Percentiles rank a stretch among this genome's conserved stretches.
Conservation (phyloP, 169 alveolate genomes). For the Toxoplasma gondii region DNA sequence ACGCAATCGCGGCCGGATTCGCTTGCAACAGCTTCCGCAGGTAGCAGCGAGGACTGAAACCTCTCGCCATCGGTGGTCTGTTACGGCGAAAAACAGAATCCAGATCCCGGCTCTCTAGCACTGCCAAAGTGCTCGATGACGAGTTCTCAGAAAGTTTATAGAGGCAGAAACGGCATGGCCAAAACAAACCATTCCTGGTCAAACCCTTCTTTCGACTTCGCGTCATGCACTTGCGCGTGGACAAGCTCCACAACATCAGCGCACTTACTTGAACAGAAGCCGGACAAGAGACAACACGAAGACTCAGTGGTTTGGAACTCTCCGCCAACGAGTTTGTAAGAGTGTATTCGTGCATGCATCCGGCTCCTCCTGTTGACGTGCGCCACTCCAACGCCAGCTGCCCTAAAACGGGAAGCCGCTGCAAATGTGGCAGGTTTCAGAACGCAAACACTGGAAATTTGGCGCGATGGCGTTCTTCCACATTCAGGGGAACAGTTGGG, state of each 20-base stretch:
- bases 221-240: neutral
- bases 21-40: too few relatives aligned
- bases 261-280: slow-evolving; percentile 60
- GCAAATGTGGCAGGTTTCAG: neutral
- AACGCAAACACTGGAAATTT: neutral
- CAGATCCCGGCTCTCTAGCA: too few relatives aligned
- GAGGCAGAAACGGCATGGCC: too few relatives aligned
- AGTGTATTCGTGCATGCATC: slow-evolving; percentile 42
- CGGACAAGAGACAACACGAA: slow-evolving; percentile 54
- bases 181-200: too few relatives aligned
- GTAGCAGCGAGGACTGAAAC: too few relatives aligned
- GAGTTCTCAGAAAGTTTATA: too few relatives aligned
- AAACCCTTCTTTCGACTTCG: neutral
- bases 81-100: too few relatives aligned
- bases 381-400: slow-evolving; percentile 68
- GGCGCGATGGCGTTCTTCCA: neutral
- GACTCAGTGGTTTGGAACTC: slow-evolving; percentile 50
- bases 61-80: too few relatives aligned
- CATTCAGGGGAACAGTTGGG: too few relatives aligned
- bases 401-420: slow-evolving; percentile 59
- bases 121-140: too few relatives aligned
- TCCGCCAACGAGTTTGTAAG: slow-evolving; percentile 29
- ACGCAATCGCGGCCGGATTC: too few relatives aligned
- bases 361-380: slow-evolving; percentile 64
- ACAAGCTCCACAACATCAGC: neutral